Evolutionary conservation across 202 grass and related monocot genomes (phyloP).

Genomic region (Schoenoplectus triqueter): DNA sequence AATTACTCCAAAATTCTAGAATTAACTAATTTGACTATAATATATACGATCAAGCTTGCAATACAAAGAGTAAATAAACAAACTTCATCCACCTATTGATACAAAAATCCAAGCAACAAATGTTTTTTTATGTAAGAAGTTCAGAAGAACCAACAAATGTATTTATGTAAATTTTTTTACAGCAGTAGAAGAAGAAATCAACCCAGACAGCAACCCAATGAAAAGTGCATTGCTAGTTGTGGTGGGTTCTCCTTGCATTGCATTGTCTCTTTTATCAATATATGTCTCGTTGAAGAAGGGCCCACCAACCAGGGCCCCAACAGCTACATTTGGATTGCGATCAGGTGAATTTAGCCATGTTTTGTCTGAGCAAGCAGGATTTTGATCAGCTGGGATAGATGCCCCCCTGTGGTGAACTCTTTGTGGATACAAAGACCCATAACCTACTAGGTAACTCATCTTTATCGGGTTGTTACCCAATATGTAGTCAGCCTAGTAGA

Average conservation of each 20-base stretch:
- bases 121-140: slow-evolving; percentile 15
- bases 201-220: slow-evolving; percentile 58
- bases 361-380: slow-evolving; percentile 63
- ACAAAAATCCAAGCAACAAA: slow-evolving; percentile 24
- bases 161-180: slow-evolving; percentile 45
- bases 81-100: slow-evolving; percentile 19
- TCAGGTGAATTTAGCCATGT: slow-evolving; percentile 53
- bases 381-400: slow-evolving; percentile 56
- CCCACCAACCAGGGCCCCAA: slow-evolving; percentile 67
- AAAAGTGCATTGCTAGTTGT: slow-evolving; percentile 62
- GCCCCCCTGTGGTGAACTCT: slow-evolving; percentile 77
- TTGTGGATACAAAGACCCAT: slow-evolving; percentile 55
- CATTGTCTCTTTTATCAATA: slow-evolving; percentile 54
- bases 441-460: slow-evolving; percentile 87
- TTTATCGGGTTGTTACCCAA: slow-evolving; percentile 75
- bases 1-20: not conserved
- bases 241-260: slow-evolving; percentile 64
- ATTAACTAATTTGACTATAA: slow-evolving; percentile 13
- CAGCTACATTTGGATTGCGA: slow-evolving; percentile 64
- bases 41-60: slow-evolving; percentile 19
- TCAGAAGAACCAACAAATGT: not conserved
- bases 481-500: slow-evolving; percentile 60
- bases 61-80: not conserved
- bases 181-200: slow-evolving; percentile 57
- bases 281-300: slow-evolving; percentile 71